phyloP scores from a whole-genome alignment of 2,329 filamentous ascomycete species.

The Aspergillus hiratsukae region DNA sequence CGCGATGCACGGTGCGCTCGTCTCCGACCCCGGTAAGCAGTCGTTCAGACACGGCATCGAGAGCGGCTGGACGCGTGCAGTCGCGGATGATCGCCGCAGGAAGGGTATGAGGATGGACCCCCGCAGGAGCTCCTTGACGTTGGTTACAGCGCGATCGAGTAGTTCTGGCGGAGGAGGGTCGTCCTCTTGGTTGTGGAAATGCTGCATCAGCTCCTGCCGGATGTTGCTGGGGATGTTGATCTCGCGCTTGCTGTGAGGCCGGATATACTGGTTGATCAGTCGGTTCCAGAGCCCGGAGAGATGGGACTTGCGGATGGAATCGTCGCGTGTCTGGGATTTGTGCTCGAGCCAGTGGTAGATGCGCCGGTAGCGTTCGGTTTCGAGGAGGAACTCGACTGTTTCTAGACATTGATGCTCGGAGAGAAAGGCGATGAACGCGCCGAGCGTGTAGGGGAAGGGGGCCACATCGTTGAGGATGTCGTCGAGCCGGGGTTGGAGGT shows the following conservation, averaged over 20 bases:
- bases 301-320: not conserved
- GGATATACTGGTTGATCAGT: not conserved
- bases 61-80: not conserved
- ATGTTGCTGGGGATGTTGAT: not conserved
- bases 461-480: constrained; percentile 81
- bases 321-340: not conserved
- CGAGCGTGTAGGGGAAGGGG: constrained; percentile 77
- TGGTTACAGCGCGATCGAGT: not conserved
- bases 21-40: not conserved
- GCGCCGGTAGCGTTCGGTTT: constrained; percentile 72
- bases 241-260: not conserved
- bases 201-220: not conserved
- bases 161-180: not conserved
- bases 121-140: constrained; percentile 2
- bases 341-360: constrained; percentile 48
- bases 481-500: constrained; percentile 62
- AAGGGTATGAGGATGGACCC: constrained; percentile 1
- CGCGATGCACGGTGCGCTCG: not conserved
- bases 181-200: not conserved
- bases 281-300: not conserved
- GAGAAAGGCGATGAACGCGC: constrained; percentile 85
- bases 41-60: not conserved
- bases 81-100: not conserved
- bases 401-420: constrained; percentile 92
- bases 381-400: constrained; percentile 88